These are phyloP conservation scores for Mycocentrospora acerina DNA, from an alignment of 2,329 filamentous ascomycete species.

Conservation along the genomic window DNA sequence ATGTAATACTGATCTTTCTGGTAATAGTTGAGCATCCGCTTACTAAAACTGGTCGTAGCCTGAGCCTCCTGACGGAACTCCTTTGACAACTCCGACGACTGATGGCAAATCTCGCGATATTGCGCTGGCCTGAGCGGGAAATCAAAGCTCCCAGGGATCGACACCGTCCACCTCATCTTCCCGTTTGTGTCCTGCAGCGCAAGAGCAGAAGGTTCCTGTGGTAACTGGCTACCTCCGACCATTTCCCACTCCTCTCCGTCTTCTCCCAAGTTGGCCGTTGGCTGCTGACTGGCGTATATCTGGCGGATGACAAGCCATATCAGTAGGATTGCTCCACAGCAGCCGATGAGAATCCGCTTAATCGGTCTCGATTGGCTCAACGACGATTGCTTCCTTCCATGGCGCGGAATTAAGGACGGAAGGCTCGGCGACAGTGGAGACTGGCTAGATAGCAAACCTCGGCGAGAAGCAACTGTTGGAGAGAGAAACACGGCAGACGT, in stretches of 20 bases:
- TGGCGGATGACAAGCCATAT: conserved; percentile 53
- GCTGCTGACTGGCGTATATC: conserved; percentile 26
- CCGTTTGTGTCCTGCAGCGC: conserved; percentile 67
- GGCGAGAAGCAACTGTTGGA: conserved; percentile 34
- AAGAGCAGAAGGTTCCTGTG: conserved; percentile 71
- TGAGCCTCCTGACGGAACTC: conserved; percentile 42
- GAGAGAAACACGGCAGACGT: conserved; percentile 41
- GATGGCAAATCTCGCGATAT: conserved; percentile 69
- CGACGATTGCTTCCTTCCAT: conserved; percentile 62
- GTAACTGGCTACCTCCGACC: conserved; percentile 65
- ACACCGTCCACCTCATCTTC: conserved; percentile 75
- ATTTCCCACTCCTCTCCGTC: conserved; percentile 61
- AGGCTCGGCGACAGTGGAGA: conserved; percentile 71
- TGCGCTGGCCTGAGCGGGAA: conserved; percentile 69
- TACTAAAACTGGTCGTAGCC: conserved; percentile 24
- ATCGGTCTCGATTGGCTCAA: conserved; percentile 57
- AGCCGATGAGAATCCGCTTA: conserved; percentile 58
- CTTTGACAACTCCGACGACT: conserved; percentile 66
- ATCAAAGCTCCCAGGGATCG: conserved; percentile 65
- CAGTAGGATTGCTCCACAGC: conserved; percentile 50
- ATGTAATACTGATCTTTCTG: conserved; percentile 68
- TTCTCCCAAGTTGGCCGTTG: conserved; percentile 15
- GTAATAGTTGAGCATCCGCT: conserved; percentile 55
- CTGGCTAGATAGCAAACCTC: conserved; percentile 66
- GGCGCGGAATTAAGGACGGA: conserved; percentile 66